A percentile compares a stretch with the other conserved stretches of the same genome.
Evolutionary conservation across 2,329 filamentous ascomycete genomes (phyloP).

Genomic region (Aspergillus hortae): DNA sequence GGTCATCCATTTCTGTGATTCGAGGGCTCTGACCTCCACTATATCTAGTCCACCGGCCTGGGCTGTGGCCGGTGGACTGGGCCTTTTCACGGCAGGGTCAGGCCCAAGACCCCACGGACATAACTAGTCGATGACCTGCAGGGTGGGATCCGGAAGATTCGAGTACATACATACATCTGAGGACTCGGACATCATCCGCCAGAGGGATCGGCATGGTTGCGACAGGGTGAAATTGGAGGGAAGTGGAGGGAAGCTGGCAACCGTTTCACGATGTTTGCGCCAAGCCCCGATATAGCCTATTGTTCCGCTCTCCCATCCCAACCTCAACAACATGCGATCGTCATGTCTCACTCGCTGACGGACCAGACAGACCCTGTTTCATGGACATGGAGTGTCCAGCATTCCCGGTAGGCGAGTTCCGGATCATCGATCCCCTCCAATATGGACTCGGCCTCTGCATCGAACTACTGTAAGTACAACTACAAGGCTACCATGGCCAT

Average conservation of each 20-base stretch:
- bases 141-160: too few species aligned
- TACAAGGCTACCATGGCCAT: too few species aligned
- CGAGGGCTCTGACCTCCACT: slow-evolving; percentile 8
- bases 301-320: not conserved
- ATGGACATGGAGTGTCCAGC: not conserved
- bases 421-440: not conserved
- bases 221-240: slow-evolving; percentile 5
- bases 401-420: not conserved
- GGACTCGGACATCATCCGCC: too few species aligned
- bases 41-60: not conserved
- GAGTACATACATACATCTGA: too few species aligned
- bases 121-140: not conserved
- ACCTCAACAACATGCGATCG: not conserved
- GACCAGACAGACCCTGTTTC: not conserved
- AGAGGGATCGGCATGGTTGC: slow-evolving; percentile 1
- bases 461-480: not conserved
- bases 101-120: not conserved
- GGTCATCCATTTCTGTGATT: slow-evolving; percentile 11
- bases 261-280: slow-evolving; percentile 11
- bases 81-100: not conserved
- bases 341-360: not conserved
- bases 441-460: not conserved
- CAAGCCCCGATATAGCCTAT: slow-evolving; percentile 11
- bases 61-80: not conserved
- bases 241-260: not conserved